Evolutionary conservation across 116 monocot species (phyloP).

Genomic region (Posidonia oceanica): DNA sequence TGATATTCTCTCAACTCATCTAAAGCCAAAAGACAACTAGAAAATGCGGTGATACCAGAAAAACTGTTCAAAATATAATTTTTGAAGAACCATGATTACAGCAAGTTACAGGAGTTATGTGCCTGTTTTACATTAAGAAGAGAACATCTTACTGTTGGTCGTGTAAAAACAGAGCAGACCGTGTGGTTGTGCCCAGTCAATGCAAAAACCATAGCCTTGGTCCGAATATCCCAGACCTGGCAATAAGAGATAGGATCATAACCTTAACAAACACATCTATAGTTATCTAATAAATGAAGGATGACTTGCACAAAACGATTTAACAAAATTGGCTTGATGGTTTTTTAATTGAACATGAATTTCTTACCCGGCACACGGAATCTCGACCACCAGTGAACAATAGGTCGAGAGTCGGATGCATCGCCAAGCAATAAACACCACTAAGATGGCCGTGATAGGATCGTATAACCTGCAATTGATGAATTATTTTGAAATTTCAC

Average conservation of each 20-base stretch:
- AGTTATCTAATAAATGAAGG: too few species aligned
- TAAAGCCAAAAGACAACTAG: too few species aligned
- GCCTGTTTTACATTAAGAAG: not conserved
- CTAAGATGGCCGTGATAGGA: slow-evolving; percentile 98
- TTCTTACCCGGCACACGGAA: slow-evolving; percentile 92
- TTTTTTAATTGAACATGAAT: not conserved
- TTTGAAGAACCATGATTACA: too few species aligned
- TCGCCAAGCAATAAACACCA: slow-evolving; percentile 96
- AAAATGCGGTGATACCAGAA: too few species aligned
- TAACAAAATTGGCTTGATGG: too few species aligned
- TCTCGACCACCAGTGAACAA: slow-evolving; percentile 94
- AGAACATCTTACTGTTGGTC: slow-evolving; percentile 60
- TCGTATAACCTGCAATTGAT: slow-evolving; percentile 49
- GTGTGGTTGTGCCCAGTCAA: slow-evolving; percentile 97
- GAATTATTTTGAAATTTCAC: not conserved
- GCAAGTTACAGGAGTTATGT: not conserved
- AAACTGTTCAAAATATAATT: too few species aligned
- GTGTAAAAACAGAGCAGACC: slow-evolving; percentile 95
- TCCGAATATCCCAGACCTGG: slow-evolving; percentile 97
- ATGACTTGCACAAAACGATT: not conserved
- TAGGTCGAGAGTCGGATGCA: slow-evolving; percentile 93
- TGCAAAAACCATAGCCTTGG: slow-evolving; percentile 92
- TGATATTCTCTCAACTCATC: too few species aligned
- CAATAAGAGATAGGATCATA: slow-evolving; percentile 4
- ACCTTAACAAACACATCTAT: not conserved